A percentile compares a stretch with the other conserved stretches of the same genome.
Evolutionary conservation across 106 monocot genomes (phyloP).

Genomic region (Posidonia australis): DNA sequence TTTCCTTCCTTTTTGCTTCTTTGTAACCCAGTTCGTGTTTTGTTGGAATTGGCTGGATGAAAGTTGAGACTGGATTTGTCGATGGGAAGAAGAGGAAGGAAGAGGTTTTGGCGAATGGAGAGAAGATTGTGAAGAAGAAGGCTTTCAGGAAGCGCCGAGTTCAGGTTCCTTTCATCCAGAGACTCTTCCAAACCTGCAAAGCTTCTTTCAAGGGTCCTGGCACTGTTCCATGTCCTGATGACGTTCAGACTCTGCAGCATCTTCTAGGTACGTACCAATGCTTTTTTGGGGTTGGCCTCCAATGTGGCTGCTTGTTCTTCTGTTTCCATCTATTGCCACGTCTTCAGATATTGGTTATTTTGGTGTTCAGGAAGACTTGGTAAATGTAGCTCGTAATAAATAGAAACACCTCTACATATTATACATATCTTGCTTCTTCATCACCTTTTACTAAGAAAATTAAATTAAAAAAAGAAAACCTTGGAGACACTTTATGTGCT

Average conservation of each 20-base stretch:
- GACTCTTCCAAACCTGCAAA: slow-evolving; percentile 46
- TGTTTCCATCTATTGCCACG: too few relatives aligned
- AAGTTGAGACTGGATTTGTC: slow-evolving; percentile 6
- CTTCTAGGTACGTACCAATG: slow-evolving; percentile 35
- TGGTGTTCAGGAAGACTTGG: too few relatives aligned
- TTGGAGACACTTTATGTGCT: too few relatives aligned
- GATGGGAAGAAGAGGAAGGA: slow-evolving; percentile 13
- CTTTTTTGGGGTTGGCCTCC: not conserved
- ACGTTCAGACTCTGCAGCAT: slow-evolving; percentile 34
- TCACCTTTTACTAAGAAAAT: too few relatives aligned
- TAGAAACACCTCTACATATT: too few relatives aligned
- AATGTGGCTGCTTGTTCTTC: too few relatives aligned
- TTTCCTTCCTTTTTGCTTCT: not conserved
- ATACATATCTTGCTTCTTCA: too few relatives aligned
- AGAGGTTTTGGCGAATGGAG: slow-evolving; percentile 7
- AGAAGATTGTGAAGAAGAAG: slow-evolving; percentile 10
- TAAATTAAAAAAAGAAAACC: too few relatives aligned
- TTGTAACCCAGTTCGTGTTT: too few relatives aligned
- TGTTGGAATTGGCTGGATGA: not conserved
- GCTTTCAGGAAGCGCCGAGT: slow-evolving; percentile 16
- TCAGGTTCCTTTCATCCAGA: slow-evolving; percentile 36
- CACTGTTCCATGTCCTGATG: slow-evolving; percentile 42
- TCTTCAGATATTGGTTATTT: too few relatives aligned
- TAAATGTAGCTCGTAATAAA: too few relatives aligned
- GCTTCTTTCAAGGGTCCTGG: slow-evolving; percentile 57